Conservation (phyloP, 2,329 filamentous ascomycete genomes). For the Aurifilum marmelostoma region DNA sequence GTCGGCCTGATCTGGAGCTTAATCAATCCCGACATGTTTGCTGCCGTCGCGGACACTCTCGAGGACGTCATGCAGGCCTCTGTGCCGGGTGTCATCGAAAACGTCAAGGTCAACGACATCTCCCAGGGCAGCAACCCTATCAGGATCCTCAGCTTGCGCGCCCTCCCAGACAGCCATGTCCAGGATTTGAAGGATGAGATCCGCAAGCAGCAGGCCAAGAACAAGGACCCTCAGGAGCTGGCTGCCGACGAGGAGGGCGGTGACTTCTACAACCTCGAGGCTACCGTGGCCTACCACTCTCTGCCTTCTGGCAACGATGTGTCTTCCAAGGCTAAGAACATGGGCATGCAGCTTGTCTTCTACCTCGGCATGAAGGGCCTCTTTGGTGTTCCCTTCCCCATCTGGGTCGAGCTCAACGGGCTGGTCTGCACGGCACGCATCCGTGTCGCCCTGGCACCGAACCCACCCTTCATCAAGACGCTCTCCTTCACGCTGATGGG, state of each 20-base stretch:
- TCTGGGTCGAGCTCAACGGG: conserved; percentile 88
- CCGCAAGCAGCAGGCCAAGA: conserved; percentile 76
- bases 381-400: conserved; percentile 84
- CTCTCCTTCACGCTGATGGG: conserved; percentile 95
- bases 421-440: conserved; percentile 87
- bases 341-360: conserved; percentile 96
- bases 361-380: conserved; percentile 89
- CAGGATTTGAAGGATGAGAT: conserved; percentile 81
- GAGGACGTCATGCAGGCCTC: conserved; percentile 95
- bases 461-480: conserved; percentile 90
- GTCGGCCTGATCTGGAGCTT: conserved; percentile 85
- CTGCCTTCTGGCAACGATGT: conserved; percentile 71
- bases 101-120: conserved; percentile 93
- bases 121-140: conserved; percentile 91
- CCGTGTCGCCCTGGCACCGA: conserved; percentile 81
- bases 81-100: conserved; percentile 87
- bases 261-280: conserved; percentile 90
- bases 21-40: conserved; percentile 94
- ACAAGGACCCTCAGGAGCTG: conserved; percentile 82
- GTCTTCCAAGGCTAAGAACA: conserved; percentile 85
- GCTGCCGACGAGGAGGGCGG: conserved; percentile 89
- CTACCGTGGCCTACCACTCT: conserved; percentile 89
- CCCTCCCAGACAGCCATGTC: conserved; percentile 81
- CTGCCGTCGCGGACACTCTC: conserved; percentile 39
- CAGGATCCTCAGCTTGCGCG: conserved; percentile 82